Base-by-base conservation (phyloP, 495 filamentous ascomycete genomes). In the Hypoxylon trugodes region DNA sequence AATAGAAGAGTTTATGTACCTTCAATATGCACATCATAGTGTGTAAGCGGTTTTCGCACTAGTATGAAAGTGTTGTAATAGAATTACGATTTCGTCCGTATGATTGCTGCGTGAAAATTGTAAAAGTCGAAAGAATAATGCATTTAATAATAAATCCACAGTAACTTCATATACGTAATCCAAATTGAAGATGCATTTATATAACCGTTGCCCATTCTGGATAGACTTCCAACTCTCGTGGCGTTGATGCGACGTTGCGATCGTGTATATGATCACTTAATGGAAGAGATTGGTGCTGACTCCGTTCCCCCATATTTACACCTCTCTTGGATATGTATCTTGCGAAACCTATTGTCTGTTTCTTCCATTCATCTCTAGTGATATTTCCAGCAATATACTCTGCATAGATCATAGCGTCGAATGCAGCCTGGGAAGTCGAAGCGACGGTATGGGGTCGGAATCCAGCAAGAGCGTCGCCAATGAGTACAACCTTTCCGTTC, bases 401-500 rank as follows among this genome's bases (percentile, higher is more conserved):
- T 7, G 78, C 76, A 40, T 81, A 74, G 10, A 76, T 22, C 70
- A 80, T 73, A 1, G 77, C 79, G 67, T 83, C 74, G 35, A 76
- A 77, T 5, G 81, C 81, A 8, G 77, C 82, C 65, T 85, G 82
- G 15, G 73, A 77, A 4, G 81, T 84, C 28, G 76, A 77, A 1
- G 79, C 80, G 6, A 79, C 81, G 1, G 81, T 85, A 54, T 86
- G 83, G 15, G 85, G 85, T 12, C 84, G 69, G 45, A 87, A 84
- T 2, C 78, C 79, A 0, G 82, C 82, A 9, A 86, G 53, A 25
- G 84, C 84, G 69, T 87, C 85, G 16, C 84, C 84, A 4, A 86
- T 72, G 28, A 86, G 65, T 25, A 86, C 70, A 1, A 86, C 74
- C 63, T 79, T 82, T 0, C 79, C 82, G 48, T 68, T 66, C 15